A percentile compares a stretch with the other conserved stretches of the same genome.
Conservation (phyloP, 768 basidiomycete species). For the Antrodiella citrinella region DNA sequence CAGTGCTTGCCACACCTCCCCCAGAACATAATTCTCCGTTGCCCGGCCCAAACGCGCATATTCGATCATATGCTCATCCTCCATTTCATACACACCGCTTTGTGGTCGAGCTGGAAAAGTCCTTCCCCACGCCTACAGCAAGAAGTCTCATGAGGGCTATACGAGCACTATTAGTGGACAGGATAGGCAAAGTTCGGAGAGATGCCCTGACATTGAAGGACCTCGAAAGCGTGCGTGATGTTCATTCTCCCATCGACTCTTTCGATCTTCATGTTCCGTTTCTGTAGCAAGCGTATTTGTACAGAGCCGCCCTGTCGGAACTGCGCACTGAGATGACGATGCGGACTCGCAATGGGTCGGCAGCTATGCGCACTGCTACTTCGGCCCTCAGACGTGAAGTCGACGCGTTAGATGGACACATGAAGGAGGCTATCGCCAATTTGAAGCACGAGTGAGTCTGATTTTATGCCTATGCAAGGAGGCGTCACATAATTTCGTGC, state of each 20-base stretch:
- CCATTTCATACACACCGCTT: slow-evolving; percentile 83
- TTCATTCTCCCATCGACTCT: not conserved
- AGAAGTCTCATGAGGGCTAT: slow-evolving; percentile 80
- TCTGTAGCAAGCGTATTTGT: slow-evolving; percentile 86
- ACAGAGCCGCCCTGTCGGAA: slow-evolving; percentile 88
- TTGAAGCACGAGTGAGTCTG: slow-evolving; percentile 85
- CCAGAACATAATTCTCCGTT: not conserved
- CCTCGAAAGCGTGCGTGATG: slow-evolving; percentile 63
- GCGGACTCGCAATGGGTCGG: slow-evolving; percentile 75
- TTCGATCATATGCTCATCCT: slow-evolving; percentile 46
- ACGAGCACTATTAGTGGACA: slow-evolving; percentile 69
- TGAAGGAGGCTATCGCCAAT: slow-evolving; percentile 87
- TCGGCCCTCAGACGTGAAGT: slow-evolving; percentile 79
- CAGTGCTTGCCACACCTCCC: not conserved
- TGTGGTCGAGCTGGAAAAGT: slow-evolving; percentile 60
- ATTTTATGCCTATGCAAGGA: not conserved
- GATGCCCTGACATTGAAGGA: slow-evolving; percentile 73
- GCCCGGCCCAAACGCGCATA: not conserved
- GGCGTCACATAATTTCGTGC: no score
- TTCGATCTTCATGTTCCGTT: not conserved
- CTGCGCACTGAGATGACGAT: slow-evolving; percentile 80
- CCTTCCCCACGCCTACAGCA: slow-evolving; percentile 68
- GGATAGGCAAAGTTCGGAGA: slow-evolving; percentile 58
- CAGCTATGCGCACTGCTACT: slow-evolving; percentile 70
- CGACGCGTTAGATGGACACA: slow-evolving; percentile 76